Evolutionary conservation across 108 stramenopile species (phyloP).

Genomic region (Discostella pseudostelligera): DNA sequence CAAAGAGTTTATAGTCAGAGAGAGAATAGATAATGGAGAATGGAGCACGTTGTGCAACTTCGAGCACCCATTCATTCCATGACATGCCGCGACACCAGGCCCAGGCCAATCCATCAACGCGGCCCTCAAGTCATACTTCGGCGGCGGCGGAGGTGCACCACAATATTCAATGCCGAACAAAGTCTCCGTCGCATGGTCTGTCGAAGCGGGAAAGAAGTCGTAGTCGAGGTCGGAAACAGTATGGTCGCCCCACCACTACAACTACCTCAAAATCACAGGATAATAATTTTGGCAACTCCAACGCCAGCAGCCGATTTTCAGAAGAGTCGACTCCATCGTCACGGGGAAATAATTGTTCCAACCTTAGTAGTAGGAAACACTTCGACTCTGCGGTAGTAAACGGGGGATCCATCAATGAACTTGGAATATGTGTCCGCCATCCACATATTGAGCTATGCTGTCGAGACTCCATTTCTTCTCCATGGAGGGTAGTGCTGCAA

Average conservation of each 20-base stretch:
- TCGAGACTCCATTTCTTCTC: neutral
- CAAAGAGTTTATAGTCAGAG: too few relatives aligned
- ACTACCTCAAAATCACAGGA: neutral
- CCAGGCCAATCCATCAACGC: neutral
- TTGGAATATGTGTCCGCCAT: conserved; percentile 5
- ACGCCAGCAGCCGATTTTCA: conserved; percentile 3
- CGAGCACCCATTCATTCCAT: neutral
- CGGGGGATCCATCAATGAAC: conserved; percentile 1
- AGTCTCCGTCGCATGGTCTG: conserved; percentile 15
- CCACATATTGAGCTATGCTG: conserved; percentile 9
- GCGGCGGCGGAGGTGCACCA: conserved; percentile 7
- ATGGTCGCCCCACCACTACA: neutral
- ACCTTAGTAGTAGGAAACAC: too few relatives aligned
- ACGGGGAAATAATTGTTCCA: neutral
- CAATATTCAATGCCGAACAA: neutral
- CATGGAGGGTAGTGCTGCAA: conserved; percentile 11
- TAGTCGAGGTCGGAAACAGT: conserved; percentile 9
- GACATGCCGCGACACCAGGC: conserved; percentile 4
- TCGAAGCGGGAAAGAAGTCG: conserved; percentile 13
- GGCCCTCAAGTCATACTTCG: neutral
- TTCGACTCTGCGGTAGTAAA: neutral
- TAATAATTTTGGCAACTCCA: neutral
- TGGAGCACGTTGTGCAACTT: neutral
- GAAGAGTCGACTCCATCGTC: neutral
- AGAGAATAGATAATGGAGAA: neutral